Evolutionary conservation across 169 alveolate genomes (phyloP).

Genomic region (Plasmodium knowlesi): DNA sequence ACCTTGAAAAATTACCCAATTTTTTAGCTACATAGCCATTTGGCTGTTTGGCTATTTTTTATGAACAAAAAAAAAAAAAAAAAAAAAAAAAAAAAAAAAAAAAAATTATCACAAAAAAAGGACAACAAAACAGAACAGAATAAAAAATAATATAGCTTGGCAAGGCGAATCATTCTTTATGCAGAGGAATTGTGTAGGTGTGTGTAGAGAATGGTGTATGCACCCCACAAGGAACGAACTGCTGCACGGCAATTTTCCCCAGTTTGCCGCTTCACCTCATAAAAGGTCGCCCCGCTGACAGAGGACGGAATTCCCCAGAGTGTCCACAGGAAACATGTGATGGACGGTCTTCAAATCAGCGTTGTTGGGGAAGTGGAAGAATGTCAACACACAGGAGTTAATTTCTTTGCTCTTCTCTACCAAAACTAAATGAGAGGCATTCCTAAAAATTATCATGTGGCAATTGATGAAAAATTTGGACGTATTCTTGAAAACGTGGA

Average conservation of each 20-base stretch:
- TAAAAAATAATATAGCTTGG: not conserved
- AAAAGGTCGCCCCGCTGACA: not conserved
- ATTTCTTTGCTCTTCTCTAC: conserved; percentile 47
- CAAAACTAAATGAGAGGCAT: conserved; percentile 72
- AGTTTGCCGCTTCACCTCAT: not conserved
- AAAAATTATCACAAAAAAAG: not conserved
- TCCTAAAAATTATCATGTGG: conserved; percentile 61
- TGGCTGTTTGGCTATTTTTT: not conserved
- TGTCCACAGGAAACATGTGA: conserved; percentile 53
- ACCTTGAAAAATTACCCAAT: not conserved
- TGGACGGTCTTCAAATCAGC: conserved; percentile 33
- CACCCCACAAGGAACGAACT: not conserved
- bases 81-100: not conserved
- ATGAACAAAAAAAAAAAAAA: not conserved
- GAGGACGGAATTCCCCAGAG: conserved; percentile 19
- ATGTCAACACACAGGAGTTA: conserved; percentile 39
- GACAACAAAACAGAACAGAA: not conserved
- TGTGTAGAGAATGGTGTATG: not conserved
- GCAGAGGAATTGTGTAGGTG: not conserved
- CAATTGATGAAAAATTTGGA: conserved; percentile 46
- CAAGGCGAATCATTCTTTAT: not conserved
- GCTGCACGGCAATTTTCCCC: not conserved
- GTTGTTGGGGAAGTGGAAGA: conserved; percentile 55
- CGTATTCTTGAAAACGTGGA: conserved; percentile 50
- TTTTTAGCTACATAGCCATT: not conserved